Percentiles rank a stretch among this genome's conserved stretches.
These are phyloP conservation scores for Neurospora tetrasperma DNA, from an alignment of 495 filamentous ascomycete genomes.

Conservation along the genomic window DNA sequence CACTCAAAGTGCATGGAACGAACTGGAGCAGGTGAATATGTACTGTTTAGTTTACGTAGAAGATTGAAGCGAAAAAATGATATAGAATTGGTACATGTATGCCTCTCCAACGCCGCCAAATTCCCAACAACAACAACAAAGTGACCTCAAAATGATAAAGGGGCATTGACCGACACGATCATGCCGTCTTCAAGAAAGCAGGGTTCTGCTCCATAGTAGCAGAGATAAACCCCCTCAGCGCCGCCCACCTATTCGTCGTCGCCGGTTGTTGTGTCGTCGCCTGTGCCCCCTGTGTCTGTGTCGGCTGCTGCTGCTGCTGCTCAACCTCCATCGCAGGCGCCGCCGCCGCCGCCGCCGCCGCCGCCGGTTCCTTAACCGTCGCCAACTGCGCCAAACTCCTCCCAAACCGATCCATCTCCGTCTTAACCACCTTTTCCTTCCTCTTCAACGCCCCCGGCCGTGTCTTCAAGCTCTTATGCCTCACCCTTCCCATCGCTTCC, in stretches of 20 bases:
- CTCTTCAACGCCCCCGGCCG: constrained; percentile 72
- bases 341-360: neutral
- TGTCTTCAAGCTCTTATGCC: constrained; percentile 59
- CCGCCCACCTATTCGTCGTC: constrained; percentile 55
- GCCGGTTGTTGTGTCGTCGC: constrained; percentile 20
- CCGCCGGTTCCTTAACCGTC: constrained; percentile 27
- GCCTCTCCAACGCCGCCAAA: neutral
- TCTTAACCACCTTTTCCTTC: constrained; percentile 64
- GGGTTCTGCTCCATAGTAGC: constrained; percentile 67
- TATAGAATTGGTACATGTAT: neutral
- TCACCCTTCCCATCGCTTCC: constrained; percentile 40
- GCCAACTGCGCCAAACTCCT: constrained; percentile 65
- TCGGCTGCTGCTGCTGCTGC: neutral
- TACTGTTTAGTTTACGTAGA: neutral
- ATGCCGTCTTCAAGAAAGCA: constrained; percentile 36
- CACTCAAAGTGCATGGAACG: neutral
- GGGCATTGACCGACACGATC: neutral
- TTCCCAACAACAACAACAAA: neutral
- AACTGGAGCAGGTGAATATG: neutral
- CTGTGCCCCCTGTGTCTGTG: constrained; percentile 9
- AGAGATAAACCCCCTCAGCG: constrained; percentile 56
- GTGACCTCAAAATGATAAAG: neutral
- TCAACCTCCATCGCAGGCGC: constrained; percentile 6
- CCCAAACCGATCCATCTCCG: constrained; percentile 73
- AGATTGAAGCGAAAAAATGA: neutral